A percentile compares a stretch with the other conserved stretches of the same genome.
Evolutionary conservation across 169 alveolate species (phyloP).

Genomic region (Plasmodium cynomolgi): DNA sequence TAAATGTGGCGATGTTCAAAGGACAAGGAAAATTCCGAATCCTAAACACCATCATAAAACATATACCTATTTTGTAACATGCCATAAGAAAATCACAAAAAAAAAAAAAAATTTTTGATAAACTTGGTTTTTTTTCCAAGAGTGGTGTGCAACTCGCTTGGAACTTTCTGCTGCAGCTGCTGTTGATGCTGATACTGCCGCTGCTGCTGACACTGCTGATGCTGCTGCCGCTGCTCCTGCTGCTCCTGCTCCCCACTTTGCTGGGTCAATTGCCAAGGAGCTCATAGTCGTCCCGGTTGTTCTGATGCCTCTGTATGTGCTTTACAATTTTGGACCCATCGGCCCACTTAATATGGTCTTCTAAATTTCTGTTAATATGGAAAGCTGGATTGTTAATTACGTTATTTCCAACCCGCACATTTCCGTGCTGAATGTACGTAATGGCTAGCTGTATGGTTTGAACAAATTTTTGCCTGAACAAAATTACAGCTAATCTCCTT

Average conservation of each 20-base stretch:
- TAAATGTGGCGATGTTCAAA: not conserved
- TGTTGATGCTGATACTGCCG: too few relatives aligned
- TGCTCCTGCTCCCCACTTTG: not conserved
- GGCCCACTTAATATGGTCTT: constrained; percentile 98
- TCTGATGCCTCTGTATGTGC: constrained; percentile 78
- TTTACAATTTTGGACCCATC: constrained; percentile 92
- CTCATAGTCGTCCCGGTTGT: constrained; percentile 82
- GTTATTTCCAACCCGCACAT: constrained; percentile 95
- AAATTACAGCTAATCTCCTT: constrained; percentile 96
- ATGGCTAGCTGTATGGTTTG: constrained; percentile 95
- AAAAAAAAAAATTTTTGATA: too few relatives aligned
- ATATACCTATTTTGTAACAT: not conserved
- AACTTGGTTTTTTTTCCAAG: too few relatives aligned
- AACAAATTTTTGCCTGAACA: constrained; percentile 94
- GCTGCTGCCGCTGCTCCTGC: too few relatives aligned
- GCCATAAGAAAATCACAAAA: not conserved
- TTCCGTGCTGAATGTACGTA: constrained; percentile 97
- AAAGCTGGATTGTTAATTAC: constrained; percentile 96
- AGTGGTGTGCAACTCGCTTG: not conserved
- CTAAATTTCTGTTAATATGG: constrained; percentile 95
- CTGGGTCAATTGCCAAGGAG: constrained; percentile 81
- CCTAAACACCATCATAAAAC: not conserved
- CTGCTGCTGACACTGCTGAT: too few relatives aligned
- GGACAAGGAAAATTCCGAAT: not conserved
- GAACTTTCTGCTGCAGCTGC: too few relatives aligned